Conservation (phyloP, 2,329 filamentous ascomycete genomes). For the Colletotrichum salicis region DNA sequence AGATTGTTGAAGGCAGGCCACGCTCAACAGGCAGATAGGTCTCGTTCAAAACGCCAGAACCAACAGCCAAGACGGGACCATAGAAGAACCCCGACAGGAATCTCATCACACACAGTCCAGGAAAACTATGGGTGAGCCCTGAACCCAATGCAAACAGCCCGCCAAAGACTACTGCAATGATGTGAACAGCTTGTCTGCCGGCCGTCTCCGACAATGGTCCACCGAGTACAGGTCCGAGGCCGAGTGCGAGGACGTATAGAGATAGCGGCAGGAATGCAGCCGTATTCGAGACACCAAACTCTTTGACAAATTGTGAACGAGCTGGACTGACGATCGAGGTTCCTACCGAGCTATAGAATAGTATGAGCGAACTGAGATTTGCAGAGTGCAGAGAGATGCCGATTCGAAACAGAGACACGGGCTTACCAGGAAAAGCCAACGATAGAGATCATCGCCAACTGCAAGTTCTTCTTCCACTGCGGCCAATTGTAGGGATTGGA, state of each 20-base stretch:
- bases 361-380: neutral
- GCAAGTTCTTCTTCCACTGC: neutral
- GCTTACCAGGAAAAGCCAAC: neutral
- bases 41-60: neutral
- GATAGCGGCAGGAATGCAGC: neutral
- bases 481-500: neutral
- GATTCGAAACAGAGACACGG: too few relatives aligned
- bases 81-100: neutral
- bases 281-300: neutral
- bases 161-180: neutral
- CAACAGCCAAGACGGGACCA: neutral
- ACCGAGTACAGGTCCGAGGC: neutral
- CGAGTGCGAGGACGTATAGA: neutral
- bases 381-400: too few relatives aligned
- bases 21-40: neutral
- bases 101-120: neutral
- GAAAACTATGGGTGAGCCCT: neutral
- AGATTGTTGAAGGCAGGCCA: neutral
- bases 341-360: neutral
- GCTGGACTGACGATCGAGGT: neutral
- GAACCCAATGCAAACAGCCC: neutral
- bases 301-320: neutral
- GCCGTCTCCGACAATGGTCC: neutral
- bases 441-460: neutral
- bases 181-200: neutral